Conservation (phyloP, 2,329 filamentous ascomycete genomes). For the Cytospora piceae region DNA sequence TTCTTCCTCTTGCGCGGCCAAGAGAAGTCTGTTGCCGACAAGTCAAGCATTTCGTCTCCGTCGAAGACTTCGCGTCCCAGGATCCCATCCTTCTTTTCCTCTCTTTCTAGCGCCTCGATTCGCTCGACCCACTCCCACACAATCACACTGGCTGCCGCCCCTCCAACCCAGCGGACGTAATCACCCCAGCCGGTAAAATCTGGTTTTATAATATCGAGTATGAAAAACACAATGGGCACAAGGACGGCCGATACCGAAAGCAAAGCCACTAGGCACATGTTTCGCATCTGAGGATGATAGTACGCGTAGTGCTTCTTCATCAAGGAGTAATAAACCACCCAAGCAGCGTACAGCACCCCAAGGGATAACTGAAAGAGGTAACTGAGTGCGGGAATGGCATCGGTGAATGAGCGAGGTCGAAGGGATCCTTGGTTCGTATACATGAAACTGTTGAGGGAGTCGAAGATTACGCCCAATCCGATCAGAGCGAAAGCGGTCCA, state of each 20-base stretch:
- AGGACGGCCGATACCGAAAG: conserved; percentile 81
- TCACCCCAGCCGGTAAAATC: conserved; percentile 91
- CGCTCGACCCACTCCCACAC: conserved; percentile 98
- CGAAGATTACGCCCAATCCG: conserved; percentile 86
- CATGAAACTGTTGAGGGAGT: conserved; percentile 84
- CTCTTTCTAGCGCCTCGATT: conserved; percentile 88
- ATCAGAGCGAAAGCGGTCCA: conserved; percentile 97
- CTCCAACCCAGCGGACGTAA: conserved; percentile 95
- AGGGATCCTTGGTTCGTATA: conserved; percentile 56
- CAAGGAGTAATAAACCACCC: conserved; percentile 92
- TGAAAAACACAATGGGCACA: conserved; percentile 90
- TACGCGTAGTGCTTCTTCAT: conserved; percentile 91
- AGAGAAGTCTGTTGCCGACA: conserved; percentile 54
- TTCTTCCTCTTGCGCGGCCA: conserved; percentile 49
- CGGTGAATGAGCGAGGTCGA: conserved; percentile 76
- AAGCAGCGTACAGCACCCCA: conserved; percentile 85
- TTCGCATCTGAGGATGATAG: conserved; percentile 88
- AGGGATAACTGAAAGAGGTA: conserved; percentile 90
- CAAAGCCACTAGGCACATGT: conserved; percentile 79
- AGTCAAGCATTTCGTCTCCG: conserved; percentile 87
- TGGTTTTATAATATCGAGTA: conserved; percentile 84
- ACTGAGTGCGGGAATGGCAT: conserved; percentile 87
- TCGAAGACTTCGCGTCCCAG: conserved; percentile 90
- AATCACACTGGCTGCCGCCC: conserved; percentile 90
- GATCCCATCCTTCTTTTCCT: conserved; percentile 93